A percentile compares a stretch with the other conserved stretches of the same genome.
Evolutionary conservation across 768 basidiomycete genomes (phyloP).

Genomic region (Tephrocybe rancida): DNA sequence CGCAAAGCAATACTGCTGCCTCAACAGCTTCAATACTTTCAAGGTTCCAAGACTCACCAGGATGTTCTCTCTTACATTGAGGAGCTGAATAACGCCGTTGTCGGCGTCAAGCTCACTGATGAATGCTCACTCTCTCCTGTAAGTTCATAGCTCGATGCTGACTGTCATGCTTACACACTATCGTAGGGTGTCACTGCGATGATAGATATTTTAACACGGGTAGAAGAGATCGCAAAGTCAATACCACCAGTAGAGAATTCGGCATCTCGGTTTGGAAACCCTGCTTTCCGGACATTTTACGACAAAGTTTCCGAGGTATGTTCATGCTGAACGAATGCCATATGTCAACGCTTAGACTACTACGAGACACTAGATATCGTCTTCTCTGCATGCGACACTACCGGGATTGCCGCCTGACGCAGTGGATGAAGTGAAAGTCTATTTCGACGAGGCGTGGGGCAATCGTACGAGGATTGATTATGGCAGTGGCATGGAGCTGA

Average conservation of each 20-base stretch:
- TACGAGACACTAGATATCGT: slow-evolving; percentile 44
- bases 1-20: slow-evolving; percentile 76
- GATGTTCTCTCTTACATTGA: slow-evolving; percentile 73
- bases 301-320: slow-evolving; percentile 75
- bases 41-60: slow-evolving; percentile 68
- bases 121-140: slow-evolving; percentile 61
- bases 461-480: slow-evolving; percentile 93
- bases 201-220: slow-evolving; percentile 61
- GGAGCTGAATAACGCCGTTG: slow-evolving; percentile 71
- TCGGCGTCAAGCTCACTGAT: slow-evolving; percentile 77
- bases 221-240: slow-evolving; percentile 65
- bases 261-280: slow-evolving; percentile 94
- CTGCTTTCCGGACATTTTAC: slow-evolving; percentile 92
- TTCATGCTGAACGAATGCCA: not conserved
- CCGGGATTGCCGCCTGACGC: slow-evolving; percentile 60
- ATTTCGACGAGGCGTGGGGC: slow-evolving; percentile 91
- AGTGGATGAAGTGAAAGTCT: slow-evolving; percentile 70
- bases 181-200: slow-evolving; percentile 65
- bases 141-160: slow-evolving; percentile 28
- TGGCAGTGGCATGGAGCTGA: slow-evolving; percentile 99
- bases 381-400: slow-evolving; percentile 57
- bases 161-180: slow-evolving; percentile 6
- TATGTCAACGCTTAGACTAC: not conserved
- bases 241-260: slow-evolving; percentile 90
- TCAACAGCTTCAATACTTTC: slow-evolving; percentile 82